Conservation (phyloP, 164 flowering plant species). For the Malania oleifera region DNA sequence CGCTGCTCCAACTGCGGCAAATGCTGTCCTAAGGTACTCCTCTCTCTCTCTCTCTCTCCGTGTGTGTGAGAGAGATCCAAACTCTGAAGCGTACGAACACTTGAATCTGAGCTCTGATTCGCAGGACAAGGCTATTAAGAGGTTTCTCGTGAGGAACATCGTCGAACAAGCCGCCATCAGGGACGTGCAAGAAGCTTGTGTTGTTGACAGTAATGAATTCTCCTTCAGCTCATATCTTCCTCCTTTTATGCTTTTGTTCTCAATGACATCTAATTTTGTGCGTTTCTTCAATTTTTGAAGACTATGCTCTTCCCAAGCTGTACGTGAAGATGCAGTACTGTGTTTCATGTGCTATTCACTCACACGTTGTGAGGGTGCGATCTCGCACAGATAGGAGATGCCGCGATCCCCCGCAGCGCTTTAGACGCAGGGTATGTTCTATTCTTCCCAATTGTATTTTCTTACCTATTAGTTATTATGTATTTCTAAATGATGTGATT, state of each 20-base stretch:
- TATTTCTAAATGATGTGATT: neutral
- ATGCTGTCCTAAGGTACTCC: constrained; percentile 88
- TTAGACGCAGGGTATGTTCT: constrained; percentile 69
- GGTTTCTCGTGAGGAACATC: constrained; percentile 95
- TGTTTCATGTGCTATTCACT: constrained; percentile 94
- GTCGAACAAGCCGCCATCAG: constrained; percentile 98
- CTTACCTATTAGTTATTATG: neutral
- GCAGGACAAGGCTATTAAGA: constrained; percentile 95
- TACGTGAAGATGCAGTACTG: constrained; percentile 95
- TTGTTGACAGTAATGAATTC: constrained; percentile 54
- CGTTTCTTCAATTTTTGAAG: constrained; percentile 19
- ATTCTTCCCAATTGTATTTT: neutral
- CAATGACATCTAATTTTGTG: neutral
- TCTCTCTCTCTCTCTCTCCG: neutral
- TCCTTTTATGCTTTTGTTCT: neutral
- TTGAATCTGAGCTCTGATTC: neutral
- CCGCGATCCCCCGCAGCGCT: constrained; percentile 91
- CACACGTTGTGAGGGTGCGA: constrained; percentile 90
- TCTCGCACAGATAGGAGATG: constrained; percentile 74
- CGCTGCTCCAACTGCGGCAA: constrained; percentile 98
- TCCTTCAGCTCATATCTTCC: neutral
- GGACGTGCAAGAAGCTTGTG: constrained; percentile 94
- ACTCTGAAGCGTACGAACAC: no score
- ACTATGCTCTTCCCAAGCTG: constrained; percentile 82
- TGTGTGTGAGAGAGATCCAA: no score